Percentiles rank a stretch among this genome's conserved stretches.
These are phyloP conservation scores for Dipodascus geniculatus DNA, from an alignment of 805 yeast genomes.

Conservation along the genomic window DNA sequence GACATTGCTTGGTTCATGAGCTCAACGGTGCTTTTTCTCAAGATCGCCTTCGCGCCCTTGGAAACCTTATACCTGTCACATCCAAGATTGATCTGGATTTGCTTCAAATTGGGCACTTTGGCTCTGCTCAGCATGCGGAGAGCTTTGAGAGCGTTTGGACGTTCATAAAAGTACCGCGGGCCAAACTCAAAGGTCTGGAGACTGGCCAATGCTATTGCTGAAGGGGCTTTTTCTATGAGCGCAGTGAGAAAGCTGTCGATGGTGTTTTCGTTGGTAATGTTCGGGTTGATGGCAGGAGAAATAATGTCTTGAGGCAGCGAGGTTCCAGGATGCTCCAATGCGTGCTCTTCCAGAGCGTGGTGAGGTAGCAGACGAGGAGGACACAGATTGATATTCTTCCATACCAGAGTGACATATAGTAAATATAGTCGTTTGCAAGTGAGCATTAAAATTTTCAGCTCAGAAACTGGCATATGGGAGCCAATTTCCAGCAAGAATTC, in stretches of 20 bases:
- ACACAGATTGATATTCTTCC: neutral
- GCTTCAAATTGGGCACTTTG: neutral
- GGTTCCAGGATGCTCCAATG: neutral
- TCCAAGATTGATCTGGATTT: slow-evolving; percentile 1
- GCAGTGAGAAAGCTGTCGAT: slow-evolving; percentile 54
- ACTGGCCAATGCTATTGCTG: neutral
- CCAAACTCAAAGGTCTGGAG: neutral
- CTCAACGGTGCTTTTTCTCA: neutral
- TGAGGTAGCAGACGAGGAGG: neutral
- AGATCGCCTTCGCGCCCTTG: neutral
- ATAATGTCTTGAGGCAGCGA: neutral
- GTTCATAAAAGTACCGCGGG: neutral
- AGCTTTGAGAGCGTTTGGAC: neutral
- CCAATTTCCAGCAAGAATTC: neutral
- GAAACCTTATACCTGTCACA: neutral
- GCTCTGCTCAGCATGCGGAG: neutral
- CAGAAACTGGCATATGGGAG: neutral
- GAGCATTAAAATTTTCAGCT: neutral
- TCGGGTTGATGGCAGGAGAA: neutral
- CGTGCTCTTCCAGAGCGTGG: neutral
- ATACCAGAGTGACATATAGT: neutral
- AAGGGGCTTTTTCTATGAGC: slow-evolving; percentile 70
- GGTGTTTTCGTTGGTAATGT: neutral
- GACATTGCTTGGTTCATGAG: neutral
- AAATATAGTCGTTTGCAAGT: neutral